These are phyloP conservation scores for Kwoniella shandongensis DNA, from an alignment of 768 basidiomycete species.

Conservation along the genomic window DNA sequence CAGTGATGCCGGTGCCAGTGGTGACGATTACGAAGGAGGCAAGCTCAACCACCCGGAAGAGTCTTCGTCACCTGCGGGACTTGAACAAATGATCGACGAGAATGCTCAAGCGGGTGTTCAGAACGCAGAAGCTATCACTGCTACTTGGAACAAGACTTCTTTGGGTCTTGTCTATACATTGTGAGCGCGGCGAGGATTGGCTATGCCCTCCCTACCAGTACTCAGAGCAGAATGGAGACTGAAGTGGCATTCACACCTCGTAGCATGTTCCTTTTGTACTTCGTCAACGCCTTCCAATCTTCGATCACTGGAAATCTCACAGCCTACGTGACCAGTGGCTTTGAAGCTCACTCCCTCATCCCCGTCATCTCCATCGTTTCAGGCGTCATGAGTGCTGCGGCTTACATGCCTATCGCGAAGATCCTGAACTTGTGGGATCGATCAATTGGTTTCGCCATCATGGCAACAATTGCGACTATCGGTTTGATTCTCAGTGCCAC, in stretches of 20 bases:
- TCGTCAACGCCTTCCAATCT: constrained; percentile 34
- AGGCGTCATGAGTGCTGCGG: constrained; percentile 27
- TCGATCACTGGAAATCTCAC: constrained; percentile 34
- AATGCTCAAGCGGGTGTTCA: constrained; percentile 28
- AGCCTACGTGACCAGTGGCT: constrained; percentile 33
- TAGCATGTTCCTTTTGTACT: constrained; percentile 40
- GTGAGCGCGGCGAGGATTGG: constrained; percentile 12
- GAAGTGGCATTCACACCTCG: background rate
- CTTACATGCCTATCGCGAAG: constrained; percentile 36
- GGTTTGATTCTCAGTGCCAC: constrained; percentile 41
- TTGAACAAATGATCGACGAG: background rate
- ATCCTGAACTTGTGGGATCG: constrained; percentile 39
- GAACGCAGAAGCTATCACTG: constrained; percentile 29
- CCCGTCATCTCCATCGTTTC: constrained; percentile 40
- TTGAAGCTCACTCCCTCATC: constrained; percentile 43
- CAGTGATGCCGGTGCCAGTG: no score
- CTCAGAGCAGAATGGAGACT: no score
- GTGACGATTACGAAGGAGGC: no score
- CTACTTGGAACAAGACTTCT: constrained; percentile 24
- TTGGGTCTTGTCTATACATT: constrained; percentile 24
- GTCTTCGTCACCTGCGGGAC: no score
- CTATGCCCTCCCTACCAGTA: no score
- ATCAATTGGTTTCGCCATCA: constrained; percentile 24
- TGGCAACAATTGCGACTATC: constrained; percentile 28
- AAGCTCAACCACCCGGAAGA: no score